Base-by-base conservation (phyloP, 1,284 basidiomycete species). In the Fomitiporia mediterranea region DNA sequence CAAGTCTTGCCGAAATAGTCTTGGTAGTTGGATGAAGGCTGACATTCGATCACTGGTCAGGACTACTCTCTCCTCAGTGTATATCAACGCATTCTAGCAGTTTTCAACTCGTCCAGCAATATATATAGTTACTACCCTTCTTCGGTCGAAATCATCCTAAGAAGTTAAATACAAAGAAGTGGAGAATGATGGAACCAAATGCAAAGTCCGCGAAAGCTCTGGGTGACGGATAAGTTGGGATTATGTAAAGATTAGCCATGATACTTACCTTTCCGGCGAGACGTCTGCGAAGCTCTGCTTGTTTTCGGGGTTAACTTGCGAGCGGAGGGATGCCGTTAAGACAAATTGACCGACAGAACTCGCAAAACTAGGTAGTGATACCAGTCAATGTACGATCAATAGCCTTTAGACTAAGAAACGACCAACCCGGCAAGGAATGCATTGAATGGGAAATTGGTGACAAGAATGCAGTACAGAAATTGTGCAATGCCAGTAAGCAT, bases 161-260 rank as follows among this genome's bases (percentile, higher is more conserved):
- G 80, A 98, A 99, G 74, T 98, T 98, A 81, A 89, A 98, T 55
- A 97, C 94, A 69, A 99, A 99, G 76, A 98, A 96, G 73, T 99
- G 96, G 51, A 99, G 78, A 42, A 98, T 84, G 60, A 99, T 86
- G 1, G 94, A 96, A 15, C 94, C 95, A 51, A 97, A 74, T 28
- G 91, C 88, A 67, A 98, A 99, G 69, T 99, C 97, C 43, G 91
- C 94, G 67, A 99, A 99, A 25, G 94, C 94, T 66, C 94, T 97
- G 70, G 19, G 28, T 37, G 48, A 56, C 34, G 0, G 17, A 47
- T 27, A 27, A 42, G 7, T 30, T 51, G 5, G 34, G 25, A 40
- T 34, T 9, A 60, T 55, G 27, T n/a, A 28, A 35, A 32, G 11
- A 27, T 27, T 19, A 19, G 32, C 49, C 32, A 19, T 38, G 15